Evolutionary conservation across 2,329 filamentous ascomycete species (phyloP).

Genomic region (Pseudogymnoascus pannorum): DNA sequence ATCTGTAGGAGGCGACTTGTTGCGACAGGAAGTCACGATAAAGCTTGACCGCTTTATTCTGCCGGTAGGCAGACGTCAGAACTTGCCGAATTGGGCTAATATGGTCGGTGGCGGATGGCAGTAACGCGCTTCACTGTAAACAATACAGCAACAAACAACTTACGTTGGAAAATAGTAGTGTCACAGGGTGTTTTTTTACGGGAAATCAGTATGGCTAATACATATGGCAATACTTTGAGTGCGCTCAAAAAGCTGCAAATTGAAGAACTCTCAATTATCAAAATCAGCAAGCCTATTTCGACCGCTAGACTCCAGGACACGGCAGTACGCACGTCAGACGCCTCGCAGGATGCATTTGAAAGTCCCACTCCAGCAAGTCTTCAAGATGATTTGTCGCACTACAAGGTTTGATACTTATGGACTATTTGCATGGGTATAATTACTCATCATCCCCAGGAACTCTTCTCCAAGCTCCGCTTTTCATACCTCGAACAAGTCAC

Average conservation of each 20-base stretch:
- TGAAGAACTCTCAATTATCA: slow-evolving; percentile 63
- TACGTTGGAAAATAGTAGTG: neutral
- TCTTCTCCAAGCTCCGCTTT: slow-evolving; percentile 94
- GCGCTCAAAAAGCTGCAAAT: slow-evolving; percentile 43
- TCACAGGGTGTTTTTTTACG: neutral
- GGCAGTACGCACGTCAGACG: slow-evolving; percentile 60
- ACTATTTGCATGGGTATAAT: neutral
- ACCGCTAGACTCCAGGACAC: slow-evolving; percentile 39
- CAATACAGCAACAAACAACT: neutral
- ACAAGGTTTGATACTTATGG: slow-evolving; percentile 50
- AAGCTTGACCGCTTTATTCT: slow-evolving; percentile 8
- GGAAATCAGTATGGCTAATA: neutral
- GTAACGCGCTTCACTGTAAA: neutral
- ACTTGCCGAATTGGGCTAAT: slow-evolving; percentile 1
- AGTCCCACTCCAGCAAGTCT: slow-evolving; percentile 68
- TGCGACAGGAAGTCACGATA: neutral
- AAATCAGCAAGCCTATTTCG: slow-evolving; percentile 67
- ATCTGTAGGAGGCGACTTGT: neutral
- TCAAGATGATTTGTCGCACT: slow-evolving; percentile 78
- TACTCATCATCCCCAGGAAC: slow-evolving; percentile 45
- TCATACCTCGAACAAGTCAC: slow-evolving; percentile 97
- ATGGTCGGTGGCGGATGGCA: neutral
- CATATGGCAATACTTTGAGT: neutral
- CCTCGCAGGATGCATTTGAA: slow-evolving; percentile 57
- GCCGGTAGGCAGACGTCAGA: neutral